These are phyloP conservation scores for Ustilago cynodontis DNA, from an alignment of 1,284 basidiomycete genomes.

Conservation along the genomic window DNA sequence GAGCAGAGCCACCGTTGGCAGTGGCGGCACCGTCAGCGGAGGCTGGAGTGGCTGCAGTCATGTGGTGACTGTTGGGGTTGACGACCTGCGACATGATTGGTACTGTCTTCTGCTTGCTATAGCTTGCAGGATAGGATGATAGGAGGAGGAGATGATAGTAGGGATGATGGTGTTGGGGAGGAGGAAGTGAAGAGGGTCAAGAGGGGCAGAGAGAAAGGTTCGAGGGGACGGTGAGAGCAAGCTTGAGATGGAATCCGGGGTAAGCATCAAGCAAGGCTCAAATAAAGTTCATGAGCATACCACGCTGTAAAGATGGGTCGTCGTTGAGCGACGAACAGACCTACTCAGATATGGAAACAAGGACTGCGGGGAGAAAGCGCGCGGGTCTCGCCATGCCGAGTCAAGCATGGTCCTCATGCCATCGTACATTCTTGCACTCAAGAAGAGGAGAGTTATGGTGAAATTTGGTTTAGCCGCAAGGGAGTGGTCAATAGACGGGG, in stretches of 20 bases:
- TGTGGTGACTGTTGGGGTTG: conserved; percentile 22
- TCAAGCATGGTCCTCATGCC: neutral
- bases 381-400: neutral
- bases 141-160: conserved; percentile 6
- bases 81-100: conserved; percentile 25
- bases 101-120: too few relatives aligned
- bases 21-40: neutral
- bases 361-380: conserved; percentile 8
- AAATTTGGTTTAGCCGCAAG: neutral
- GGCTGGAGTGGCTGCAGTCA: conserved; percentile 28
- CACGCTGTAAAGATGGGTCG: too few relatives aligned
- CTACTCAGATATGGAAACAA: neutral
- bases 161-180: neutral
- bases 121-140: neutral
- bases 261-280: neutral
- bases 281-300: neutral
- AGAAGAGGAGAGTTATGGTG: neutral
- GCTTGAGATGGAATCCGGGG: neutral
- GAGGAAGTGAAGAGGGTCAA: neutral
- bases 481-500: conserved; percentile 5
- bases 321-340: neutral
- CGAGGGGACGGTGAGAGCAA: neutral
- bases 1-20: neutral
- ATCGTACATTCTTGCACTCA: neutral
- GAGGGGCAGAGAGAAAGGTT: neutral